Base-by-base conservation (phyloP, 495 filamentous ascomycete species). In the Xylaria nigripes region DNA sequence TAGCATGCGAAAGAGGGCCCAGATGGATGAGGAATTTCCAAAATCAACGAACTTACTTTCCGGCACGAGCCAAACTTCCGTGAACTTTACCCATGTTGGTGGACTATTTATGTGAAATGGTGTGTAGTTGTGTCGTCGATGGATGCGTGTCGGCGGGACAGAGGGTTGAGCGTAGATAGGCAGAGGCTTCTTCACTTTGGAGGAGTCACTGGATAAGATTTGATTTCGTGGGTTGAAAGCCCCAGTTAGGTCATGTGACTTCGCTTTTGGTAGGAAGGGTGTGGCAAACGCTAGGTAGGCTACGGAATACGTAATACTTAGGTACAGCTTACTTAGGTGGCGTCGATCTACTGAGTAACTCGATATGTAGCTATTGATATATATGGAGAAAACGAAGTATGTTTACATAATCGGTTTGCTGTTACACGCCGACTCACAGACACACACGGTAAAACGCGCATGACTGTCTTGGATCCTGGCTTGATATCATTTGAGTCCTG, bases 11-110 rank as follows among this genome's bases (percentile, higher is more conserved):
- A 30, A 18, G 45, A 16, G 29, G 32, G 25, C 45, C n/a, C 19
- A 13, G 16, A 10, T 21, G 29, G 29, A 12, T n/a, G 16, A 18
- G 8, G 18, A 13, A 18, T 40, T 3, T 16, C 18, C 5, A 4
- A 18, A 40, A 7, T 5, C 2, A 40, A 3, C 2, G 32, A 43
- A 23, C 19, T 4, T 51, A 51, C 68, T 52, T 72, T 81, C 92
- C 93, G 68, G 92, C 91, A 86, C 91, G 91, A 72, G 91, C 91
- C 75, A 96, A 87, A 38, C 86, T 90, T 60, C 87, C 87, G 81
- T 92, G 87, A 65, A 90, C 87, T 78, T 91, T 92, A 73, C 87
- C 87, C 87, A 92, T 91, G 69, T 72, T 84, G 79, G 54, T 21
- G 10, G 27, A 48, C 15, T 22, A 5, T 13, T 38, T 40, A 1